A percentile compares a stretch with the other conserved stretches of the same genome.
phyloP scores from a whole-genome alignment of 129 eudicot species.

The Gnaphalium uliginosum region DNA sequence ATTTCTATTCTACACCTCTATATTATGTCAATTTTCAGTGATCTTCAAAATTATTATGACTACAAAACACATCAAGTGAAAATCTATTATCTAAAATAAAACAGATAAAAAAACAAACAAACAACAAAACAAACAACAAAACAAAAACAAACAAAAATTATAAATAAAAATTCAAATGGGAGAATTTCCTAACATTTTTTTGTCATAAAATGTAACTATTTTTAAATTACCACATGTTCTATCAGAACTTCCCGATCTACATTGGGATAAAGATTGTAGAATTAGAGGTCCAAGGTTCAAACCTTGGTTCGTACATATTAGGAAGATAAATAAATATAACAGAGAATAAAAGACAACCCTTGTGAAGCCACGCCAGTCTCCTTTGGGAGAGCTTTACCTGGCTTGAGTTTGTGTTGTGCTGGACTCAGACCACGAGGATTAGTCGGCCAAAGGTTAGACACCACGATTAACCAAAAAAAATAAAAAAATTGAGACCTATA shows the following conservation, averaged over 20 bases:
- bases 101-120: not conserved
- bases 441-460: not conserved
- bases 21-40: not conserved
- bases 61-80: not conserved
- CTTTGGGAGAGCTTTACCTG: not conserved
- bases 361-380: not conserved
- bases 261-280: too few relatives aligned
- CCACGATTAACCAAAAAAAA: not conserved
- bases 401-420: not conserved
- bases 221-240: not conserved
- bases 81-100: not conserved
- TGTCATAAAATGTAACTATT: not conserved
- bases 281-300: too few relatives aligned
- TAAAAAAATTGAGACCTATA: not conserved
- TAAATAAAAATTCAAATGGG: not conserved
- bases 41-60: not conserved
- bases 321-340: not conserved
- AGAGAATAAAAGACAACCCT: too few relatives aligned
- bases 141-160: too few relatives aligned
- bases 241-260: not conserved
- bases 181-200: not conserved
- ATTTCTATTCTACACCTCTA: conserved; percentile 1
- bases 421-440: not conserved
- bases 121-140: too few relatives aligned
- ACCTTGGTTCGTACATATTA: not conserved